Evolutionary conservation across 257 asterid species (phyloP), one percentile per base, ranked within the genome.

Genomic region (Solanum peruvianum): DNA sequence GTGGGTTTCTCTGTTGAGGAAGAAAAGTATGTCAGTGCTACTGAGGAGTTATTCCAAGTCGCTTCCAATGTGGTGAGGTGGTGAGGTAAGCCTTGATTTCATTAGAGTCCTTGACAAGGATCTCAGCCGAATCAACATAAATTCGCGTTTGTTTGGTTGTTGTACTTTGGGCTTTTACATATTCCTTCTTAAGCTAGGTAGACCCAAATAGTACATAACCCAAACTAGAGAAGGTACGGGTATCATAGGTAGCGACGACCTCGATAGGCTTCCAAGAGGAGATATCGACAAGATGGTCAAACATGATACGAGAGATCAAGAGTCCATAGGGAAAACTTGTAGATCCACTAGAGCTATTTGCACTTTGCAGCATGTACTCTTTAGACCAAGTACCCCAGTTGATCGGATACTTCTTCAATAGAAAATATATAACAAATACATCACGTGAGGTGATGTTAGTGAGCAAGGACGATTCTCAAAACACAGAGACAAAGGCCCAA

Each of bases 61-160:
- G 8, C 5, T 7, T 56, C 64, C 11, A 56, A 20, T 1, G 11
- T 11, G 0, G 23, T 56, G 11, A 56, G 11, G 11, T 11, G 0
- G 23, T 56, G 11, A 56, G 11, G 3, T 0, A 5, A 2, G 11
- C 25, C 11, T 56, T 20, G 9, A 56, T 56, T 0, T 56, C 11
- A 0, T 56, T 2, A 0, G 2, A 20, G 4, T 56, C 64, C 25
- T 56, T 7, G 4, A 56, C 1, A 1, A 56, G 11, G 21, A 23
- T 7, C 0, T n/a, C 1, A 4, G 64, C 2, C 8, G 25, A 56
- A 11, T 56, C 25, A 2, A 2, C 0, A 20, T 11, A 56, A n/a
- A 7, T 56, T 2, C 4, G 1, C 7, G 25, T 56, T 2, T 11
- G 25, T 20, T 56, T 0, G 25, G 21, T n/a, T 0, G 1, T 7